Evolutionary conservation across 75 land plant species (phyloP).

Genomic region (Sequoia sempervirens): DNA sequence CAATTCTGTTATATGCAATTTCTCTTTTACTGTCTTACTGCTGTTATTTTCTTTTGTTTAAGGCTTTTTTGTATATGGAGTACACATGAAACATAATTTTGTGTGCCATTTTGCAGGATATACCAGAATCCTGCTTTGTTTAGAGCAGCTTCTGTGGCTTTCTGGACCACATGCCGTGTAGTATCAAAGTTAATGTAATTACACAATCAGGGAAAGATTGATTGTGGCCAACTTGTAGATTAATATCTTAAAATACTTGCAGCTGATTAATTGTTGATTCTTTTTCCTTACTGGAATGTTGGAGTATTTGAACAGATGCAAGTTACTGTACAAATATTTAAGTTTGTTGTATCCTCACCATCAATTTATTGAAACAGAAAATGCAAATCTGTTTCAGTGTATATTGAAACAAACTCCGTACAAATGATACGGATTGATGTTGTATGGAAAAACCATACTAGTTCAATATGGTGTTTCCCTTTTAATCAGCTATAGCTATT

Average conservation of each 20-base stretch:
- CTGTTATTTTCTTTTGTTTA: neutral
- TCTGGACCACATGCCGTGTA: slow-evolving; percentile 65
- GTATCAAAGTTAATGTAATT: slow-evolving; percentile 48
- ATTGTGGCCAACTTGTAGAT: neutral
- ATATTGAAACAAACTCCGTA: neutral
- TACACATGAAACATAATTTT: neutral
- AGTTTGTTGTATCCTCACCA: neutral
- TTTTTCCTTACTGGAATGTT: neutral
- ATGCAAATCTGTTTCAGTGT: neutral
- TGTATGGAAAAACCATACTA: neutral
- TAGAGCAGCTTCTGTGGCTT: slow-evolving; percentile 69
- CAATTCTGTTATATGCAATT: neutral
- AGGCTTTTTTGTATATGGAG: neutral
- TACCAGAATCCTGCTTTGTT: slow-evolving; percentile 79
- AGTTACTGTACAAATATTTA: neutral
- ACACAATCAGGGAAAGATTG: neutral
- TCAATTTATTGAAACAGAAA: neutral
- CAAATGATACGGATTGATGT: neutral
- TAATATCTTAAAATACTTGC: neutral
- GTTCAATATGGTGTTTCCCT: neutral
- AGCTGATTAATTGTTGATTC: neutral
- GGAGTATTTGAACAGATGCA: neutral
- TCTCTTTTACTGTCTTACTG: neutral
- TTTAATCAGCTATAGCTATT: neutral
- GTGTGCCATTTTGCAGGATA: slow-evolving; percentile 40